phyloP scores from a whole-genome alignment of 1,139 yeast genomes.

The Yamadazyma sp. region DNA sequence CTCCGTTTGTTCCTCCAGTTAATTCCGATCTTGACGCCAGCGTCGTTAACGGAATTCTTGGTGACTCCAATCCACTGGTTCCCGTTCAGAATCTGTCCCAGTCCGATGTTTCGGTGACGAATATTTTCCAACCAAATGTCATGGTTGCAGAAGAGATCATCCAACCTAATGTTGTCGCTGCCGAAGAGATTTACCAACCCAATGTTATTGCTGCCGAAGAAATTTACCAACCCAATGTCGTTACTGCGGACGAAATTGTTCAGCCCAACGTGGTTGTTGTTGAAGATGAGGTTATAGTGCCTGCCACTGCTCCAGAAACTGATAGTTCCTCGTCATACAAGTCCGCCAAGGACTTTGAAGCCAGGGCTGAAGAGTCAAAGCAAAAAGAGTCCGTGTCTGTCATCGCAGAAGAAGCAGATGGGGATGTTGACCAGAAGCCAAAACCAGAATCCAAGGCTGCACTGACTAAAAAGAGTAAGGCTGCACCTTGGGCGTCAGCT shows the following conservation, averaged over 20 bases:
- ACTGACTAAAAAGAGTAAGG: slow-evolving; percentile 24
- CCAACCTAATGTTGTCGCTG: slow-evolving; percentile 4
- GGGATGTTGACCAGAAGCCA: too few species aligned
- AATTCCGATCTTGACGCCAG: neutral
- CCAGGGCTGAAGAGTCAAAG: too few species aligned
- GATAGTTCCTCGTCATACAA: too few species aligned
- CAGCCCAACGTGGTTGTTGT: slow-evolving; percentile 4
- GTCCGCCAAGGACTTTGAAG: too few species aligned
- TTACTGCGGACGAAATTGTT: slow-evolving; percentile 6
- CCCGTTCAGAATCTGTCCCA: too few species aligned
- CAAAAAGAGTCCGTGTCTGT: too few species aligned
- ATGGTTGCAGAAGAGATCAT: slow-evolving; percentile 6
- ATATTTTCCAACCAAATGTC: slow-evolving; percentile 12
- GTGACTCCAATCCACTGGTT: slow-evolving; percentile 28
- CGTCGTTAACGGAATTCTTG: slow-evolving; percentile 21
- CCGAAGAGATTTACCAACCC: slow-evolving; percentile 11
- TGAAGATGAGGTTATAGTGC: slow-evolving; percentile 1
- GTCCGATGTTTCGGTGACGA: slow-evolving; percentile 1
- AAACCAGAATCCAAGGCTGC: slow-evolving; percentile 5
- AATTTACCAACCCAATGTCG: slow-evolving; percentile 13
- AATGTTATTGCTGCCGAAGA: slow-evolving; percentile 9
- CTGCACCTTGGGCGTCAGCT: slow-evolving; percentile 60
- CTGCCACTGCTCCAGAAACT: neutral
- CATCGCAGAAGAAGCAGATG: neutral
- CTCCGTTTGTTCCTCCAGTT: slow-evolving; percentile 37